Conservation (phyloP, 768 basidiomycete species). For the Asterophora parasitica region DNA sequence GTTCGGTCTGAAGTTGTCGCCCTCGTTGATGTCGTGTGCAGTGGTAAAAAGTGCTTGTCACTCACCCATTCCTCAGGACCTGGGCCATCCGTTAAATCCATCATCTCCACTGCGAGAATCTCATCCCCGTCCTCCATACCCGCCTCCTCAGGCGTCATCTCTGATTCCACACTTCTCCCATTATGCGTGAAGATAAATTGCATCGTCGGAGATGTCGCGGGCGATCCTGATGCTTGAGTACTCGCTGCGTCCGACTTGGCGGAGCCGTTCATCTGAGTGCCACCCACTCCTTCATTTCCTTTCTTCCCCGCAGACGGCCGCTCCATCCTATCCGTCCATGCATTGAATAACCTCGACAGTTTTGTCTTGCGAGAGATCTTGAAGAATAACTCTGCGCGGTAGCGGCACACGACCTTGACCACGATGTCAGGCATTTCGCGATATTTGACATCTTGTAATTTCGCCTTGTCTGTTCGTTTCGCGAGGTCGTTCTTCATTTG, state of each 20-base stretch:
- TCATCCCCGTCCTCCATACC: slow-evolving; percentile 88
- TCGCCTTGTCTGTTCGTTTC: slow-evolving; percentile 74
- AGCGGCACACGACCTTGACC: slow-evolving; percentile 83
- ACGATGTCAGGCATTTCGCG: slow-evolving; percentile 88
- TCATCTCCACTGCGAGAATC: slow-evolving; percentile 83
- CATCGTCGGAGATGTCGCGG: slow-evolving; percentile 42
- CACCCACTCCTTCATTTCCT: slow-evolving; percentile 27
- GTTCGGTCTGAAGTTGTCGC: slow-evolving; percentile 46
- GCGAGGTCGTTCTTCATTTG: slow-evolving; percentile 83
- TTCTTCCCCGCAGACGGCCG: slow-evolving; percentile 42
- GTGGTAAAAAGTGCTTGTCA: slow-evolving; percentile 1
- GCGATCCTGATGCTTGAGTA: slow-evolving; percentile 36
- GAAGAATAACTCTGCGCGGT: slow-evolving; percentile 89
- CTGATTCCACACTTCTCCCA: slow-evolving; percentile 72
- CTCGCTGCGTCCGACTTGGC: slow-evolving; percentile 48
- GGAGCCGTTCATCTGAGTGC: slow-evolving; percentile 40
- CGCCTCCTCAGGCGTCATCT: slow-evolving; percentile 81
- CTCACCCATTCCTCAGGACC: slow-evolving; percentile 60
- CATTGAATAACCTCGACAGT: slow-evolving; percentile 74
- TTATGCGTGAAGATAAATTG: slow-evolving; percentile 86
- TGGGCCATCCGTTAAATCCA: slow-evolving; percentile 79
- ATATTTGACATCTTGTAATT: slow-evolving; percentile 74
- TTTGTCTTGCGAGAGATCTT: slow-evolving; percentile 91
- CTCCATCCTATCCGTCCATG: slow-evolving; percentile 91
- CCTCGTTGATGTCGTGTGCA: background rate